Evolutionary conservation across 176 grass and related monocot genomes (phyloP), one percentile per base, ranked within the genome.

Genomic region (Saccharum spontaneum): DNA sequence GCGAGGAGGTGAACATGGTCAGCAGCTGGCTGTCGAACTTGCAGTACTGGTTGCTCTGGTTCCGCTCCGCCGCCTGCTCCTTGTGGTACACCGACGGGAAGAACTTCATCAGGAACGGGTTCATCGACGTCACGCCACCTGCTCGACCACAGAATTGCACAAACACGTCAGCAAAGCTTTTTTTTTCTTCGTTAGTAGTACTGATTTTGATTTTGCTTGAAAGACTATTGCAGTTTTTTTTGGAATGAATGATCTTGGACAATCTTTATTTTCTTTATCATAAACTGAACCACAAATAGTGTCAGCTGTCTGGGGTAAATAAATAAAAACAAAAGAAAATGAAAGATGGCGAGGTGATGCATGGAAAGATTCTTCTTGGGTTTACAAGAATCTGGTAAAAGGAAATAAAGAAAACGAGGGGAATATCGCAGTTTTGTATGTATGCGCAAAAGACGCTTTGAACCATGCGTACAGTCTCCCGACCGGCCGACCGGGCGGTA

Each of bases 1-100:
- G 91, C 6, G 97, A 99, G 5, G 97, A 99, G 18, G 97, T 99
- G 86, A 99, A 99, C 68, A 89, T 85, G 50, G 93, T 96, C n/a
- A 99, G 88, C 40, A 99, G 83, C 82, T 94, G 97, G 82, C 97
- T 99, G 87, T 99, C 90, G 66, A 99, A 99, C 88, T 96, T 96
- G 90, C 97, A 99, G 88, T 99, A 99, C 88, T 94, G 97, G 75
- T 99, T 99, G 71, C 72, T 95, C 82, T 86, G 67, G 80, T 88
- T 92, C 71, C 69, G 52, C 45, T 79, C 63, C 44, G 85, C 75
- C 26, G 18, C 70, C 50, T 90, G 68, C 87, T 95, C 84, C 89
- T 98, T 77, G 49, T 16, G 73, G 63, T 95, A 94, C 83, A 98
- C 96, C 62, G 77, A 87, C 50, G 93, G 96, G 81, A 98, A 98